Evolutionary conservation across 2,329 filamentous ascomycete species (phyloP).

Genomic region (Tetracladium maxilliforme): DNA sequence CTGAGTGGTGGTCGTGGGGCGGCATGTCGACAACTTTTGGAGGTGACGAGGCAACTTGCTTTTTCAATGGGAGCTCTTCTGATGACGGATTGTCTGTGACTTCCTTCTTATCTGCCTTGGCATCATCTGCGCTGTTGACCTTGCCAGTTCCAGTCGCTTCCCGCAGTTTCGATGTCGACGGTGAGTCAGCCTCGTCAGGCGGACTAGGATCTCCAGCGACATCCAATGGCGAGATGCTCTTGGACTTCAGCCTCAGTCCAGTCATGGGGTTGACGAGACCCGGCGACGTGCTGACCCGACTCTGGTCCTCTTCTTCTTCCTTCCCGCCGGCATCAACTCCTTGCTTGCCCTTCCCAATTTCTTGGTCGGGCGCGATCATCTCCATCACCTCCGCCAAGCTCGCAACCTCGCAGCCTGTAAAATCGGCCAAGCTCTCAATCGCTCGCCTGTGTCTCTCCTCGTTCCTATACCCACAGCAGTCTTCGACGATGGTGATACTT

Average conservation of each 20-base stretch:
- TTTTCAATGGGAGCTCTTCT: not conserved
- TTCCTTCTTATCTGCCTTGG: conserved; percentile 1
- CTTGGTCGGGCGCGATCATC: too few relatives aligned
- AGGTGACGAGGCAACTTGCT: too few relatives aligned
- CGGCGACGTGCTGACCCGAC: too few relatives aligned
- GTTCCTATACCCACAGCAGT: conserved; percentile 73
- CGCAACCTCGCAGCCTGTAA: conserved; percentile 58
- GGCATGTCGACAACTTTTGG: too few relatives aligned
- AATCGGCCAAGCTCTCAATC: conserved; percentile 53
- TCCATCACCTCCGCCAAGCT: too few relatives aligned
- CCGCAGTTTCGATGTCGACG: conserved; percentile 10
- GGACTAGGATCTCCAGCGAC: conserved; percentile 3
- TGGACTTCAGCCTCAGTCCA: conserved; percentile 3
- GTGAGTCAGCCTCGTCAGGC: conserved; percentile 15
- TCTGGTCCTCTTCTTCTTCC: conserved; percentile 5
- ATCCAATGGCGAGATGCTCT: not conserved
- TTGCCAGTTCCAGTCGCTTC: conserved; percentile 15
- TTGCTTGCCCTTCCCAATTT: conserved; percentile 6
- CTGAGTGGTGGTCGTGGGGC: not conserved
- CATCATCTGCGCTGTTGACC: conserved; percentile 8
- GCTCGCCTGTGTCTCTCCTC: conserved; percentile 55
- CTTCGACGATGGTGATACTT: conserved; percentile 72
- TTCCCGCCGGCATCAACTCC: conserved; percentile 6
- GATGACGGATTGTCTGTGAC: not conserved
- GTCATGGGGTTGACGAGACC: too few relatives aligned